Percentiles rank a stretch among this genome's conserved stretches.
These are phyloP conservation scores for Corynespora cassiicola DNA, from an alignment of 2,329 filamentous ascomycete species.

Conservation along the genomic window DNA sequence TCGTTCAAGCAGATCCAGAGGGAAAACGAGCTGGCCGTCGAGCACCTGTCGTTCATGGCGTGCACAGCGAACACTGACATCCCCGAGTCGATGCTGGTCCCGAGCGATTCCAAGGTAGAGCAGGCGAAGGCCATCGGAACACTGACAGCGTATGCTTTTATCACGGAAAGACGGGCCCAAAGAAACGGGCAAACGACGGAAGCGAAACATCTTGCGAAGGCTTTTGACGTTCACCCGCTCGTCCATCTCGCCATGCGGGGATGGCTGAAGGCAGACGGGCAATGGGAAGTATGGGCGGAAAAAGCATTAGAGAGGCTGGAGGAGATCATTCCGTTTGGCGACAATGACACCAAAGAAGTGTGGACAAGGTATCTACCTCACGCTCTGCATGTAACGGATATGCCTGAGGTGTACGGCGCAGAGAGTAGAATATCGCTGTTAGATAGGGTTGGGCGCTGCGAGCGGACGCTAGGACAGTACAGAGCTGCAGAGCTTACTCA, in stretches of 20 bases:
- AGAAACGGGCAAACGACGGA: slow-evolving; percentile 3
- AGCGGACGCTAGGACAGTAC: slow-evolving; percentile 13
- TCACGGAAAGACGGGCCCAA: slow-evolving; percentile 24
- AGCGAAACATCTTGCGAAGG: slow-evolving; percentile 6
- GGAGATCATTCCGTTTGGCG: slow-evolving; percentile 25
- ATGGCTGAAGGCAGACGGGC: slow-evolving; percentile 34
- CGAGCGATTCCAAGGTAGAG: too few relatives aligned
- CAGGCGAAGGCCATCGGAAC: slow-evolving; percentile 37
- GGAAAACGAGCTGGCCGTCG: slow-evolving; percentile 37
- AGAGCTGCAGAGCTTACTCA: slow-evolving; percentile 6
- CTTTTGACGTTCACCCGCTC: slow-evolving; percentile 39
- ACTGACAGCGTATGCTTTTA: slow-evolving; percentile 40
- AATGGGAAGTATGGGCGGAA: slow-evolving; percentile 17
- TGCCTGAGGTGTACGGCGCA: slow-evolving; percentile 7
- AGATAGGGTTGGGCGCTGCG: slow-evolving; percentile 14
- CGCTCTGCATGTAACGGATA: slow-evolving; percentile 13
- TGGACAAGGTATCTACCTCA: slow-evolving; percentile 43
- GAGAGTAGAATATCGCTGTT: slow-evolving; percentile 9
- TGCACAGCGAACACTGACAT: slow-evolving; percentile 41
- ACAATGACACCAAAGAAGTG: slow-evolving; percentile 22
- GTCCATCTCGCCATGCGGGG: slow-evolving; percentile 40
- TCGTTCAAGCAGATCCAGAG: slow-evolving; percentile 45
- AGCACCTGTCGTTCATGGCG: slow-evolving; percentile 46
- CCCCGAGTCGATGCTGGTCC: slow-evolving; percentile 41
- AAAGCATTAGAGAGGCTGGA: slow-evolving; percentile 21